A percentile compares a stretch with the other conserved stretches of the same genome.
These are phyloP conservation scores for Condylostoma magnum DNA, from an alignment of 169 alveolate genomes.

Conservation along the genomic window DNA sequence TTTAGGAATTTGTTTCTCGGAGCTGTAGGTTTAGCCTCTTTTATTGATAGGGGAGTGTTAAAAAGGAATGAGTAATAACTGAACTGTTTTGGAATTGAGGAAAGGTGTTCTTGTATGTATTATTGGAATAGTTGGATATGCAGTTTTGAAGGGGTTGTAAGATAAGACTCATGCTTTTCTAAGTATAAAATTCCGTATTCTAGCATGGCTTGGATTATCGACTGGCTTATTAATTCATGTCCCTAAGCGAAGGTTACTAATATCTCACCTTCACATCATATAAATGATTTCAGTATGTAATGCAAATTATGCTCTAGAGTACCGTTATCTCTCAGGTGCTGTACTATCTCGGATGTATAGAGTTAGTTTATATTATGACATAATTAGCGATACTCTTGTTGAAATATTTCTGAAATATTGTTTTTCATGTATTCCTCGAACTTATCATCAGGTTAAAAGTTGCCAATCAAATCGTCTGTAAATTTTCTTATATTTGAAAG, in stretches of 20 bases:
- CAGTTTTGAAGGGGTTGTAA: neutral
- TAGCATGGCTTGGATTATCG: slow-evolving; percentile 7
- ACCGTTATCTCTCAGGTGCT: neutral
- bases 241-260: neutral
- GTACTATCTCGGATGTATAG: neutral
- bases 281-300: neutral
- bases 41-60: no score
- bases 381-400: slow-evolving; percentile 2
- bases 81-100: no score
- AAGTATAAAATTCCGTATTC: slow-evolving; percentile 1
- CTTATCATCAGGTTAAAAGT: neutral
- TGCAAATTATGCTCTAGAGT: slow-evolving; percentile 4
- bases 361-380: neutral
- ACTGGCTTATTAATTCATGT: slow-evolving; percentile 16
- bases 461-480: neutral
- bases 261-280: neutral
- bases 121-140: neutral
- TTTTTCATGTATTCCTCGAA: neutral
- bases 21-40: no score
- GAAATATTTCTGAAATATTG: neutral
- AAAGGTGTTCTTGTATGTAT: neutral
- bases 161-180: slow-evolving; percentile 6
- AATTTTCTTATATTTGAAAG: neutral
- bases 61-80: no score
- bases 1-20: neutral